Base-by-base conservation (phyloP, 176 grass and related monocot species). In the Lolium perenne region DNA sequence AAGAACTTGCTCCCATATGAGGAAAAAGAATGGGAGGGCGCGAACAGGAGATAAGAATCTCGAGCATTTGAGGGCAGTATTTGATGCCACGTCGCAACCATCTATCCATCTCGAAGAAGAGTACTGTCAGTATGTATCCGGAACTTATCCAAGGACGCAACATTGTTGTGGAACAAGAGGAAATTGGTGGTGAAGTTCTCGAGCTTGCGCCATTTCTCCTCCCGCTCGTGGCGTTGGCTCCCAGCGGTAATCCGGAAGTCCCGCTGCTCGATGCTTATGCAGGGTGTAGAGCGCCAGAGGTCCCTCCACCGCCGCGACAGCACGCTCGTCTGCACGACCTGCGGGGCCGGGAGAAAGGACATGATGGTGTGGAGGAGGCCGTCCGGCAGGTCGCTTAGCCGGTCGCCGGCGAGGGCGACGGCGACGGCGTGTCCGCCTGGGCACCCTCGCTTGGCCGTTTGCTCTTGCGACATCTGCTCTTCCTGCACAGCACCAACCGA, bases 21-120 rank as follows among this genome's bases (percentile, higher is more conserved):
- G 84, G 65, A 18, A 86, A 29, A 38, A 32, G 29, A 41, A 56
- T 56, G 32, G 15, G 1, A 18, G 0, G 12, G 48, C 2, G 0
- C 15, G 0, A 68, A 15, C 0, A 10, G 46, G 8, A 10, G 46
- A 2, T 9, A 23, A 4, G 0, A 80, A 86, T 86, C 4, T 61
- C 21, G 4, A 80, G 54, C 40, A 51, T 18, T 21, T 57, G 58
- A 26, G 67, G 66, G 26, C 56, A 22, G 18, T 74, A 86, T 46
- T 86, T 48, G 26, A 86, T 80, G 45, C 85, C 77, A 80, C 67
- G 67, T 5, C 43, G 85, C 71, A 86, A 2, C 85, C 85, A 86
- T 51, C 77, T 32, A 60, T 80, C 66, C 20, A 80, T 77, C 59
- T 43, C 18, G 18, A 18, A 0, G 8, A 63, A 38, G 1, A 40